A percentile compares a stretch with the other conserved stretches of the same genome.
phyloP scores from a whole-genome alignment of 2,329 filamentous ascomycete genomes.

The Aspergillus proliferans region DNA sequence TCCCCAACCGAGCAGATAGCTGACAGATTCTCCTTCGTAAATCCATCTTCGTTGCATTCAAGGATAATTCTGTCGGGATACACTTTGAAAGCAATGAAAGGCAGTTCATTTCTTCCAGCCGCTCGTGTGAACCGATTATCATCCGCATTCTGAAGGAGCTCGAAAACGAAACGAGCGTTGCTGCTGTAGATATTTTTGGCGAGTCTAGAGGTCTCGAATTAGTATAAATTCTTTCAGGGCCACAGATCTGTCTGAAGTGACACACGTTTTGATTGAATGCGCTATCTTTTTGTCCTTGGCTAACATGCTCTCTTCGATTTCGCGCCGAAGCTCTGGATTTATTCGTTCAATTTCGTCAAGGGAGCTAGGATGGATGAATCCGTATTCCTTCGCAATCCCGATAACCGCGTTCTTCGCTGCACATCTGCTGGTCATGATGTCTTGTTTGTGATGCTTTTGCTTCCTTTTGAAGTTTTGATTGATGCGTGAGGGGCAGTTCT shows the following conservation, averaged over 20 bases:
- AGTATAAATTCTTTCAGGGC: not conserved
- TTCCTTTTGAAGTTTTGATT: too few relatives aligned
- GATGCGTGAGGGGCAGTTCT: too few relatives aligned
- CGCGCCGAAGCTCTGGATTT: not conserved
- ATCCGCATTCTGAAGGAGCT: conserved; percentile 40
- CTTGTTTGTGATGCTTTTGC: too few relatives aligned
- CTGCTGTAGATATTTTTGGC: conserved; percentile 14
- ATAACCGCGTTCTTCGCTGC: too few relatives aligned
- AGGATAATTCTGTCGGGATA: conserved; percentile 31
- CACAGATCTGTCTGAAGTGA: too few relatives aligned
- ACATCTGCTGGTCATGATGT: too few relatives aligned
- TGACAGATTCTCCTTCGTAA: conserved; percentile 27
- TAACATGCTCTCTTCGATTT: conserved; percentile 5
- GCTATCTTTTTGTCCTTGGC: conserved; percentile 7
- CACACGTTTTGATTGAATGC: conserved; percentile 6
- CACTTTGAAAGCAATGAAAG: conserved; percentile 17
- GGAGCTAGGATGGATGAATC: not conserved
- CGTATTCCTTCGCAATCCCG: too few relatives aligned
- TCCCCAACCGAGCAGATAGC: conserved; percentile 35
- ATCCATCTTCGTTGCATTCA: conserved; percentile 41
- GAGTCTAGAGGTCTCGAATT: conserved; percentile 4
- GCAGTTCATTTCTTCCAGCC: not conserved
- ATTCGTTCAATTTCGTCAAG: conserved; percentile 4
- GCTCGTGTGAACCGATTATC: conserved; percentile 29
- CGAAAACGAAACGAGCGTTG: conserved; percentile 21